A percentile compares a stretch with the other conserved stretches of the same genome.
Evolutionary conservation across 768 basidiomycete genomes (phyloP).

Genomic region (Mycena maculata): DNA sequence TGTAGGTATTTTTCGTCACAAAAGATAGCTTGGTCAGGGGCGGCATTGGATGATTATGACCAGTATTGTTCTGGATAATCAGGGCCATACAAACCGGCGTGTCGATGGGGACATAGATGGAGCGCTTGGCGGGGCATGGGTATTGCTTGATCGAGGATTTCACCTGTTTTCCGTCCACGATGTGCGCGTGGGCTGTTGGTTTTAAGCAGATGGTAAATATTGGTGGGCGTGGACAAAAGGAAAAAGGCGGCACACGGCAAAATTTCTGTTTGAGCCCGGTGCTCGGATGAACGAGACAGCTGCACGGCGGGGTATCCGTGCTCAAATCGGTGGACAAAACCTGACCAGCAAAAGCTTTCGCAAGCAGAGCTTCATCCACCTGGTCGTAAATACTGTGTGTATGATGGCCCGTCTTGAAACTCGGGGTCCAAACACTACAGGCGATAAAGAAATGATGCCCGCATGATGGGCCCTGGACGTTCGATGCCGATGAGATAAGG

Average conservation of each 20-base stretch:
- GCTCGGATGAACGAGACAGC: background rate
- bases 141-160: background rate
- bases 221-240: no score
- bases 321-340: background rate
- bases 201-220: background rate
- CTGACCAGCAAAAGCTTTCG: background rate
- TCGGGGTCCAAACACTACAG: background rate
- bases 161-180: background rate
- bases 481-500: background rate
- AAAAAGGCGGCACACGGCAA: background rate
- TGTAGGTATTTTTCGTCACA: background rate
- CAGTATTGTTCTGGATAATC: background rate
- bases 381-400: background rate
- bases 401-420: background rate
- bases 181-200: slow-evolving; percentile 18
- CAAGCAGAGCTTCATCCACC: background rate
- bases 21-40: background rate
- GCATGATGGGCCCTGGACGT: background rate
- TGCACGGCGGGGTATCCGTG: slow-evolving; percentile 4
- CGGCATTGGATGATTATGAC: slow-evolving; percentile 16
- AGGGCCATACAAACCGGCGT: background rate
- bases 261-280: background rate
- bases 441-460: background rate
- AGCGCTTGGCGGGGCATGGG: background rate
- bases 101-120: slow-evolving; percentile 4